Evolutionary conservation across 768 basidiomycete species (phyloP), one percentile per base, ranked within the genome.

Genomic region (Podaxis sp.): DNA sequence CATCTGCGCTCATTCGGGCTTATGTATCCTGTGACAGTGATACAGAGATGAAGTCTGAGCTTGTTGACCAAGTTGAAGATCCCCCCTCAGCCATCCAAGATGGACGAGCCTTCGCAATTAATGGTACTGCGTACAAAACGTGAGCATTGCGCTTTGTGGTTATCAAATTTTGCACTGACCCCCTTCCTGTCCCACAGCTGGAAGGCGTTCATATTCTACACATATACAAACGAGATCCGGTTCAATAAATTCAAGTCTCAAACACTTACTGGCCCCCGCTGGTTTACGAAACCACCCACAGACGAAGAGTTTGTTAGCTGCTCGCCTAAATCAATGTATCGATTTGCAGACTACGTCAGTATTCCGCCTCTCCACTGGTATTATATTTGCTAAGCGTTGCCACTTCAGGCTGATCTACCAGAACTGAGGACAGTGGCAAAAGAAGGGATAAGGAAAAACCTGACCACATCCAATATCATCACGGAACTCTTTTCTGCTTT

Each of bases 301-400:
- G 22, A 38, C 46, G n/a, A 46, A 1, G 22, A 40, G 0, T 4
- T 42, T 38, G 36, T 19, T 39, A 22, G 48, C 17, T 76, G 75
- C 26, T 77, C 75, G 8, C 75, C 76, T 49, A 76, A 77, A 67
- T 76, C 75, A 4, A 77, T 77, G 76, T 77, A 76, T 68, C 73
- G 75, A 54, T 66, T 76, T 7, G 75, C 75, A 22, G 42, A 46
- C 40, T 57, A 46, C 64, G 51, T 52, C 1, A n/a, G 59, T 46
- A 46, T 26, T 24, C 28, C 17, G 24, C 19, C 30, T 8, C 22
- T 11, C 26, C 1, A 13, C 6, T n/a, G 5, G 11, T 5, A 42
- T 26, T 48, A n/a, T 42, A 7, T 28, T 8, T 28, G 7, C 46
- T 51, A n/a, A 24, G 40, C 9, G 11, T 26, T 36, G 17, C 9